Evolutionary conservation across 345 rosid species (phyloP).

Genomic region (Streptanthus diversifolius): DNA sequence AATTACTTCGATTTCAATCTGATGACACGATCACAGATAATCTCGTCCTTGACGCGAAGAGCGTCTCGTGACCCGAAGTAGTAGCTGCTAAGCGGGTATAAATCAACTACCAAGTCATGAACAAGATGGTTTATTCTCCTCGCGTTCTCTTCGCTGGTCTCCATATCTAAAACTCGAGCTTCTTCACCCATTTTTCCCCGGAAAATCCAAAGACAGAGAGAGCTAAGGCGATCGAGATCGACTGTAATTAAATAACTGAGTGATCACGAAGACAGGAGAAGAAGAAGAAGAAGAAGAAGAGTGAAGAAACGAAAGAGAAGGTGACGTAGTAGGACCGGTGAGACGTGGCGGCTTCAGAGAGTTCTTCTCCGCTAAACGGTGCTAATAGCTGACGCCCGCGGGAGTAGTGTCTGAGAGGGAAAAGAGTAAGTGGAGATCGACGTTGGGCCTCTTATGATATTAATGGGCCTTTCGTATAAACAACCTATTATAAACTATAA

Average conservation of each 20-base stretch:
- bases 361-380: constrained; percentile 19
- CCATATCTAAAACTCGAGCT: constrained; percentile 22
- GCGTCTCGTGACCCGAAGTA: constrained; percentile 78
- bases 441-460: constrained; percentile 8
- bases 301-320: constrained; percentile 8
- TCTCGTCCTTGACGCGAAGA: constrained; percentile 49
- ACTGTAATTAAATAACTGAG: not conserved
- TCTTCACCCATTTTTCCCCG: constrained; percentile 29
- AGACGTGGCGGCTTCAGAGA: constrained; percentile 24
- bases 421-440: not conserved
- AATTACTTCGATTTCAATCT: constrained; percentile 70
- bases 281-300: too few relatives aligned
- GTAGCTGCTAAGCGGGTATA: constrained; percentile 68
- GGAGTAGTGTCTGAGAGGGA: constrained; percentile 9
- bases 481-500: not conserved
- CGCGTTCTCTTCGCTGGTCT: constrained; percentile 12
- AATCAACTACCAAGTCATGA: constrained; percentile 36
- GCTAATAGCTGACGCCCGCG: constrained; percentile 29
- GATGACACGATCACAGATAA: constrained; percentile 48
- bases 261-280: not conserved
- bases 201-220: not conserved
- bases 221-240: not conserved
- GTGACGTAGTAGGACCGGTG: not conserved
- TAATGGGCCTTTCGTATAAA: constrained; percentile 10
- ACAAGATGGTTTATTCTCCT: constrained; percentile 5